These are phyloP conservation scores for Bryoerythrophyllum caledonicum DNA, from an alignment of 225 moss, liverwort and hornwort species.

Conservation along the genomic window DNA sequence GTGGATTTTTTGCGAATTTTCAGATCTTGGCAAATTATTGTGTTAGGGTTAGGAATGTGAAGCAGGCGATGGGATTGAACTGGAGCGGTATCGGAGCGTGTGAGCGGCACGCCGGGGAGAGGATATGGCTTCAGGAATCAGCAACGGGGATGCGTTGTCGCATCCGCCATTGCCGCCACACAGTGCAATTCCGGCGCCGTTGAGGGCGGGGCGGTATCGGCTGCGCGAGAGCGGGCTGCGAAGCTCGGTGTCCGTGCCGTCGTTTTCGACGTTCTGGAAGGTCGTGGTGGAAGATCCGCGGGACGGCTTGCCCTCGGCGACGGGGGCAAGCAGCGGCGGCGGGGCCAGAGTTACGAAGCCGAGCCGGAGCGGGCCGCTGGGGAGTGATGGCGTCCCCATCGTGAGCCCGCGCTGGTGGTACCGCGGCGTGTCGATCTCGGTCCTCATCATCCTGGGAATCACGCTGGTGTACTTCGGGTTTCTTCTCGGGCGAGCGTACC, in stretches of 20 bases:
- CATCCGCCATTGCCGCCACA: slow-evolving; percentile 28
- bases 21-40: neutral
- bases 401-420: slow-evolving; percentile 43
- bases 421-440: slow-evolving; percentile 50
- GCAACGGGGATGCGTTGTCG: slow-evolving; percentile 28
- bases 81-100: slow-evolving; percentile 38
- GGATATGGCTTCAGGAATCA: slow-evolving; percentile 44
- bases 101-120: slow-evolving; percentile 36
- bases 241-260: slow-evolving; percentile 51
- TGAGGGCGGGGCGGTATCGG: slow-evolving; percentile 43
- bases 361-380: slow-evolving; percentile 50
- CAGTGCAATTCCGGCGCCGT: slow-evolving; percentile 30
- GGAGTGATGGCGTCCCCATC: slow-evolving; percentile 38
- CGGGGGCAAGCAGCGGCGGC: neutral
- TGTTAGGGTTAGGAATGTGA: slow-evolving; percentile 37
- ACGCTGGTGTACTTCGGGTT: slow-evolving; percentile 59
- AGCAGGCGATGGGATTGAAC: slow-evolving; percentile 55
- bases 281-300: slow-evolving; percentile 26
- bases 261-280: slow-evolving; percentile 54
- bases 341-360: slow-evolving; percentile 44
- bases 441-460: slow-evolving; percentile 40
- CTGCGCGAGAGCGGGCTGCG: slow-evolving; percentile 47
- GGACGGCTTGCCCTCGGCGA: slow-evolving; percentile 15
- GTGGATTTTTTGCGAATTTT: too few relatives aligned
- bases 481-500: slow-evolving; percentile 52